A percentile compares a stretch with the other conserved stretches of the same genome.
These are phyloP conservation scores for Madurella mycetomatis DNA, from an alignment of 2,329 filamentous ascomycete species.

Conservation along the genomic window DNA sequence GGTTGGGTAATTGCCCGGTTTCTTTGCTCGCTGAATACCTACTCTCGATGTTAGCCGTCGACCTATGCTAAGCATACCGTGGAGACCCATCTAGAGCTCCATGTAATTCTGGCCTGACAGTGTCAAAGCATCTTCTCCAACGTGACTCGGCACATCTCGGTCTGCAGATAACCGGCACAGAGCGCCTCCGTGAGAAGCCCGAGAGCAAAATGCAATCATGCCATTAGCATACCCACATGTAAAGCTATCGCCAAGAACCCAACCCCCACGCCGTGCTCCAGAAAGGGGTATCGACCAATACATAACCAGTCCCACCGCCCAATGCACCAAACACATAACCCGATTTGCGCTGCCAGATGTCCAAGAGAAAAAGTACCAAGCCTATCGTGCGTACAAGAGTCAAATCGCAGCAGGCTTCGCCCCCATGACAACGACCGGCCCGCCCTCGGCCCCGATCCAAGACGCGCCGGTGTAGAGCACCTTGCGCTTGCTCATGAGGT, in stretches of 20 bases:
- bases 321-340: neutral
- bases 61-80: neutral
- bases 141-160: no score
- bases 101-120: neutral
- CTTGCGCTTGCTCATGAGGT: slow-evolving; percentile 62
- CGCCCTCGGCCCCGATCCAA: slow-evolving; percentile 64
- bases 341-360: neutral
- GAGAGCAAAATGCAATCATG: neutral
- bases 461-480: slow-evolving; percentile 53
- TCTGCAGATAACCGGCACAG: no score
- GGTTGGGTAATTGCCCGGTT: neutral
- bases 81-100: neutral
- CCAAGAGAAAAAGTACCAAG: no score
- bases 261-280: neutral
- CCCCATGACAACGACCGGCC: slow-evolving; percentile 45
- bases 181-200: neutral
- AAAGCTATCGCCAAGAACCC: neutral
- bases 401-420: slow-evolving; percentile 15
- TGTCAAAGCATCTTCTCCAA: neutral
- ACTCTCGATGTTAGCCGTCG: neutral
- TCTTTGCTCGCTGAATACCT: neutral
- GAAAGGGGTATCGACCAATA: neutral
- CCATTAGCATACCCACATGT: neutral
- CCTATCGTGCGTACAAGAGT: no score
- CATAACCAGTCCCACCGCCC: neutral